Base-by-base conservation (phyloP, 345 rosid genomes). In the Salix brachista region DNA sequence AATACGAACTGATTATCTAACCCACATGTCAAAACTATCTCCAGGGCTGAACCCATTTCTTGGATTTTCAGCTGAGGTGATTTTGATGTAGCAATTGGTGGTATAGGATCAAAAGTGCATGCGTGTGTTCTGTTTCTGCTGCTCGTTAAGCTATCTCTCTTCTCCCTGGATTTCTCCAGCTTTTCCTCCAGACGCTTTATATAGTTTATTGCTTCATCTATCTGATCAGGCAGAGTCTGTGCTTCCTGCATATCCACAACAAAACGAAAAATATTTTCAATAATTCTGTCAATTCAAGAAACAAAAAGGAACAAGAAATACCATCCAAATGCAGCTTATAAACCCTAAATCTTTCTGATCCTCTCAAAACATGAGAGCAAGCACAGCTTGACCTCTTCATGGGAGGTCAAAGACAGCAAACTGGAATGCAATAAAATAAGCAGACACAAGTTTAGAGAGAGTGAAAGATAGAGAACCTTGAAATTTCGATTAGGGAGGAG, bases 181-280 rank as follows among this genome's bases (percentile, higher is more conserved):
- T 73, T 81, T 12, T 6, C 74, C 69, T 89, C 79, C 42, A 86
- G 54, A 30, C 65, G 67, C 73, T 83, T 82, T 71, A 89, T 89
- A 74, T 90, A 82, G 42, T 44, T 78, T 64, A 80, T 80, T 2
- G 91, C 89, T 73, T 81, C 90, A 80, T 90, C 93, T 77, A 90
- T 75, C 65, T 85, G 91, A 58, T 86, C 90, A 10, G 91, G 90
- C 61, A 86, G 71, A 9, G 87, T 52, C 65, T 72, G 39, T 78
- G 71, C 25, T 69, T 85, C 87, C 92, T 89, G 80, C 77, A 72
- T 14, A 6, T 21, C 67, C 28, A 34, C 67, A 7, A 16, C 12
- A 73, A 41, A 26, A 19, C 5, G 21, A 60, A 66, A 19, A 37
- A 3, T 56, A 56, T n/a, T 36, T 37, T 10, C 28, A 18, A 18